phyloP scores from a whole-genome alignment of 805 yeast species.

The Candida lessepsii region DNA sequence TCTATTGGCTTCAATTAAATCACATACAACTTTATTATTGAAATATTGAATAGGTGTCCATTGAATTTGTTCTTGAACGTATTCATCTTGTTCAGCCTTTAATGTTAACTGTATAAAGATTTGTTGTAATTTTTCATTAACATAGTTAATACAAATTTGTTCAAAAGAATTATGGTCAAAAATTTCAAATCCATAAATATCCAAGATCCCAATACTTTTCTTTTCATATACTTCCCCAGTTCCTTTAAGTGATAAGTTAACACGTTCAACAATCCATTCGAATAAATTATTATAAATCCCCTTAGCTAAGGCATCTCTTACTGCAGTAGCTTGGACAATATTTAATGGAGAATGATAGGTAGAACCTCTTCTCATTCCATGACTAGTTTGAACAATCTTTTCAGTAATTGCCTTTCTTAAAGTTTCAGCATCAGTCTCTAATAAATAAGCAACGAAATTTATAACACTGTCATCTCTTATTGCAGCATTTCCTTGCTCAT shows the following conservation, averaged over 20 bases:
- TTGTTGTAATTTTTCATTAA: slow-evolving; percentile 93
- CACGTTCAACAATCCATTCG: slow-evolving; percentile 95
- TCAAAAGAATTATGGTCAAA: slow-evolving; percentile 94
- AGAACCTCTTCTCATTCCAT: slow-evolving; percentile 88
- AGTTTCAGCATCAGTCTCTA: slow-evolving; percentile 71
- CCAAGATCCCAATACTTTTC: slow-evolving; percentile 88
- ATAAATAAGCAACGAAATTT: slow-evolving; percentile 86
- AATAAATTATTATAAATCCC: slow-evolving; percentile 89
- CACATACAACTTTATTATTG: slow-evolving; percentile 95
- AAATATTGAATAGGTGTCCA: slow-evolving; percentile 98
- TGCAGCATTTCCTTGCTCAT: slow-evolving; percentile 81
- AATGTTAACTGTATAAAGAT: slow-evolving; percentile 93
- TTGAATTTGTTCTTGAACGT: slow-evolving; percentile 88
- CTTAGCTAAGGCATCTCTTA: slow-evolving; percentile 91
- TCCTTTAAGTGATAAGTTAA: slow-evolving; percentile 69
- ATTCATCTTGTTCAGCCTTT: slow-evolving; percentile 97
- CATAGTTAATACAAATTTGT: slow-evolving; percentile 93
- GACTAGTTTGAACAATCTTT: slow-evolving; percentile 84
- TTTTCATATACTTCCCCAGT: slow-evolving; percentile 27
- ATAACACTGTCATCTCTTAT: slow-evolving; percentile 88
- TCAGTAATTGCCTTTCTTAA: slow-evolving; percentile 70
- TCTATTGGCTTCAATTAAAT: slow-evolving; percentile 85
- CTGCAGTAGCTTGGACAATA: slow-evolving; percentile 89
- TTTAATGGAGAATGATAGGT: slow-evolving; percentile 93
- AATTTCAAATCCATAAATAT: slow-evolving; percentile 95